Percentiles rank a stretch among this genome's conserved stretches.
Conservation (phyloP, 2,329 filamentous ascomycete species). For the Ophiostoma sp. region DNA sequence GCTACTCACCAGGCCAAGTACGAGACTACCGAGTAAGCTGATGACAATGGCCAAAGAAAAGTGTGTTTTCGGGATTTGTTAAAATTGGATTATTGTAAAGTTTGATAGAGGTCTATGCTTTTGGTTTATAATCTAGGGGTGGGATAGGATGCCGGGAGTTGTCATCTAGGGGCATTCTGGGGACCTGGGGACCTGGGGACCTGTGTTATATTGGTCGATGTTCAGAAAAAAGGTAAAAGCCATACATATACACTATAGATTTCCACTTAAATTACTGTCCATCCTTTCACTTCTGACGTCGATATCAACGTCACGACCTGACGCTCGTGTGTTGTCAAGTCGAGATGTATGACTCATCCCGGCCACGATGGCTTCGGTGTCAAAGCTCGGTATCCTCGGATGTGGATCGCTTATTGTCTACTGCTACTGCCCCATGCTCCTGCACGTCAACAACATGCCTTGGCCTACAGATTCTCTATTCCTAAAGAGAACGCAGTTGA, state of each 20-base stretch:
- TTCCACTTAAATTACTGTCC: neutral
- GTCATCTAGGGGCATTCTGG: neutral
- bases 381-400: neutral
- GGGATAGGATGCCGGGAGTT: neutral
- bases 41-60: neutral
- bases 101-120: neutral
- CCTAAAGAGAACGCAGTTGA: neutral
- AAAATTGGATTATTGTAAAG: neutral
- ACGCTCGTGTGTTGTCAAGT: neutral
- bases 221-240: constrained; percentile 10
- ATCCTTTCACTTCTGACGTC: neutral
- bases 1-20: constrained; percentile 72
- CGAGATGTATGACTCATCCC: neutral
- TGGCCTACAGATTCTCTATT: neutral
- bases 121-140: constrained; percentile 11
- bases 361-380: neutral
- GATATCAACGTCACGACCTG: neutral
- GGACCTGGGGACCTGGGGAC: neutral
- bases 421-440: neutral
- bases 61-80: neutral
- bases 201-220: constrained; percentile 2
- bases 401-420: neutral
- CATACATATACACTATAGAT: constrained; percentile 18
- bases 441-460: constrained; percentile 1
- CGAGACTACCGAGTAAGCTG: constrained; percentile 36